phyloP scores from a whole-genome alignment of 306 rosid species.

The Rubus idaeus region DNA sequence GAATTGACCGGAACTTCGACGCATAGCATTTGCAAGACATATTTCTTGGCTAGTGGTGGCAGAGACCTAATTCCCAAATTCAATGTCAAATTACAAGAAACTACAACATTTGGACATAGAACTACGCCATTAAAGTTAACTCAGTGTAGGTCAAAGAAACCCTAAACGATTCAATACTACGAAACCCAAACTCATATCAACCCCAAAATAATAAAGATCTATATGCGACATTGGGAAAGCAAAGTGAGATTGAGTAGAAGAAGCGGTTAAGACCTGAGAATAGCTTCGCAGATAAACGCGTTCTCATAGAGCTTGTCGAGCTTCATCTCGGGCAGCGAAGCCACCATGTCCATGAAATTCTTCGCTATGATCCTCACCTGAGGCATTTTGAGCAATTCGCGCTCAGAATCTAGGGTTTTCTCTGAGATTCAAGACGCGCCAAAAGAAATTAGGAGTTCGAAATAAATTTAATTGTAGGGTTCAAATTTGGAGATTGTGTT shows the following conservation, averaged over 20 bases:
- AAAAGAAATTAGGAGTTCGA: not conserved
- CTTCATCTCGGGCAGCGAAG: conserved; percentile 91
- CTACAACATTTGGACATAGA: not conserved
- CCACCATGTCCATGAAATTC: conserved; percentile 99
- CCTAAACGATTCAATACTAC: not conserved
- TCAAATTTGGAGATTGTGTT: not conserved
- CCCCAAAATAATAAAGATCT: too few species aligned
- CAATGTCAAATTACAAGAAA: not conserved
- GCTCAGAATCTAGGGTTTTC: conserved; percentile 12
- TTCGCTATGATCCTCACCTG: conserved; percentile 89
- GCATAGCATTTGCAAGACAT: conserved; percentile 70
- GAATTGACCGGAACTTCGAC: conserved; percentile 60
- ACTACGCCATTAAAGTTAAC: not conserved
- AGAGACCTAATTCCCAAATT: conserved; percentile 58
- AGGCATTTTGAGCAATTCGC: conserved; percentile 56
- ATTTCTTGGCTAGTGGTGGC: conserved; percentile 89
- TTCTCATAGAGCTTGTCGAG: conserved; percentile 81
- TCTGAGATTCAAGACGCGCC: not conserved
- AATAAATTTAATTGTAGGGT: too few species aligned
- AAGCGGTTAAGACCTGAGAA: conserved; percentile 62
- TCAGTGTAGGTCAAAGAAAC: not conserved
- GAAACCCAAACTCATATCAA: not conserved
- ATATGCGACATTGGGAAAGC: not conserved
- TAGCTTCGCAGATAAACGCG: conserved; percentile 94
- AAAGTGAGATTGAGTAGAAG: not conserved